These are phyloP conservation scores for Lodderomyces pseudojiufengensis DNA, from an alignment of 1,139 yeast genomes.

Conservation along the genomic window DNA sequence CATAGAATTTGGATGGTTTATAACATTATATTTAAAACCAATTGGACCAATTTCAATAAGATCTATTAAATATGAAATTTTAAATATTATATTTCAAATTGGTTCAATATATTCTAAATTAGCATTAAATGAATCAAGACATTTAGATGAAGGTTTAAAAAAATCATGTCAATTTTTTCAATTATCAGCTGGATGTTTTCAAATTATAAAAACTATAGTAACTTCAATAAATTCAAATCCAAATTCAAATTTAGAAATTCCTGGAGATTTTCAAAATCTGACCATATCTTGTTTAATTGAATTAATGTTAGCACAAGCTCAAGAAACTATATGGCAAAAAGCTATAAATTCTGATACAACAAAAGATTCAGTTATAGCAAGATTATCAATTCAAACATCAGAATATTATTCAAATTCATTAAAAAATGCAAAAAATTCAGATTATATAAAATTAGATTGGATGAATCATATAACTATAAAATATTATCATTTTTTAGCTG, in stretches of 20 bases:
- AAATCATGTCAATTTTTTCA: conserved; percentile 64
- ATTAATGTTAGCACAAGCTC: conserved; percentile 81
- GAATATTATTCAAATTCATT: conserved; percentile 51
- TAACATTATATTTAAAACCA: conserved; percentile 46
- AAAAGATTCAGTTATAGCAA: conserved; percentile 61
- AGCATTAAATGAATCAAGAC: conserved; percentile 43
- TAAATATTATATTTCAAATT: conserved; percentile 64
- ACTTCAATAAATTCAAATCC: conserved; percentile 5
- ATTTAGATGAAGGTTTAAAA: conserved; percentile 55
- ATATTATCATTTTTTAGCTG: conserved; percentile 62
- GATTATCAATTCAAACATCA: conserved; percentile 61
- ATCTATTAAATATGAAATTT: conserved; percentile 55
- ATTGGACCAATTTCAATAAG: conserved; percentile 34
- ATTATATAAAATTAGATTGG: conserved; percentile 61
- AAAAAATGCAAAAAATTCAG: conserved; percentile 43
- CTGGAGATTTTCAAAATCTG: conserved; percentile 23
- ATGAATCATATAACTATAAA: conserved; percentile 57
- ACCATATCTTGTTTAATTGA: conserved; percentile 28
- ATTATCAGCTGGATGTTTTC: conserved; percentile 67
- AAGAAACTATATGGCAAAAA: conserved; percentile 80
- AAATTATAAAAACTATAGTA: conserved; percentile 25
- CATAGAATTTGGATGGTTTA: conserved; percentile 66
- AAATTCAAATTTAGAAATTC: conserved; percentile 14
- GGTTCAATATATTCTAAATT: conserved; percentile 61
- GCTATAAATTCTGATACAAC: conserved; percentile 50